phyloP scores from a whole-genome alignment of 257 asterid genomes.

The Paulownia fortunei region DNA sequence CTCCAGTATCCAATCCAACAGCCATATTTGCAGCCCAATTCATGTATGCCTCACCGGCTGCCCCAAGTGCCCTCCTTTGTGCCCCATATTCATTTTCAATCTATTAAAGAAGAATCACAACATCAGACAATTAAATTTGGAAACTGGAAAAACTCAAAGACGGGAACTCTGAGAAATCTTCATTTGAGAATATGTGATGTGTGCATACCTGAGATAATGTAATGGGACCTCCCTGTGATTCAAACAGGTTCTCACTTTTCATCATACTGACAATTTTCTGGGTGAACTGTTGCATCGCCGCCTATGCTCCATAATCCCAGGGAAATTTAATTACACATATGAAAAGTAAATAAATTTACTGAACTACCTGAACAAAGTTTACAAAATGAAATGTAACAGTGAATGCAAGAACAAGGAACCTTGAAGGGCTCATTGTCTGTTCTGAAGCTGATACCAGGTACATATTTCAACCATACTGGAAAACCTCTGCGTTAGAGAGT shows the following conservation, averaged over 20 bases:
- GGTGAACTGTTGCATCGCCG: conserved; percentile 65
- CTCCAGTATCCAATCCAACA: conserved; percentile 64
- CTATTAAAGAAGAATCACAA: conserved; percentile 33
- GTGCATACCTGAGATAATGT: conserved; percentile 69
- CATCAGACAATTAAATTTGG: too few relatives aligned
- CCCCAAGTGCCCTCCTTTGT: conserved; percentile 51
- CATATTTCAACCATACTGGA: conserved; percentile 79
- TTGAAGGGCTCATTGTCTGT: conserved; percentile 75
- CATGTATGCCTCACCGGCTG: conserved; percentile 60
- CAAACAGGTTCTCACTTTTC: conserved; percentile 66
- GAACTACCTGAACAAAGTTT: neutral
- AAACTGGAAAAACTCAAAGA: neutral
- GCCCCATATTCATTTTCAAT: conserved; percentile 76
- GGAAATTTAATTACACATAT: neutral
- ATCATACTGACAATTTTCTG: conserved; percentile 66
- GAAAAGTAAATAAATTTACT: neutral
- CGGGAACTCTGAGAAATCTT: neutral
- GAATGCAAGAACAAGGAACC: conserved; percentile 40
- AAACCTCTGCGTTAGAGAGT: conserved; percentile 61
- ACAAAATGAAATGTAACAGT: neutral
- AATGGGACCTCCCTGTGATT: conserved; percentile 80
- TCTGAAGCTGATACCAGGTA: conserved; percentile 77
- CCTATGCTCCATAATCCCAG: conserved; percentile 39
- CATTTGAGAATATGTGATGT: neutral
- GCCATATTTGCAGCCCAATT: conserved; percentile 82